A percentile compares a stretch with the other conserved stretches of the same genome.
These are phyloP conservation scores for Chlamydomonas sp. DNA, from an alignment of 139 green algal genomes.

Conservation along the genomic window DNA sequence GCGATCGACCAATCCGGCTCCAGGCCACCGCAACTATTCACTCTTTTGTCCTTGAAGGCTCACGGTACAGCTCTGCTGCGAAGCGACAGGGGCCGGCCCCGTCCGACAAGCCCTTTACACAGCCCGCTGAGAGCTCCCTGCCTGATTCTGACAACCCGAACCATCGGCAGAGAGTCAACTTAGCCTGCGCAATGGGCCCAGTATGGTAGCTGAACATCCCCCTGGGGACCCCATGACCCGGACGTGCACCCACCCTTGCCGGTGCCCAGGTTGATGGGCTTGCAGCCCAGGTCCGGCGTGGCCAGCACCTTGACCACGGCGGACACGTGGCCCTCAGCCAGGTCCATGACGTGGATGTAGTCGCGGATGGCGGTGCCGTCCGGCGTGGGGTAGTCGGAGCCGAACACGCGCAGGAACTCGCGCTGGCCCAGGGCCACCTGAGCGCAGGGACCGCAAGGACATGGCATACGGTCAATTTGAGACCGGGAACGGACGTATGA, in stretches of 20 bases:
- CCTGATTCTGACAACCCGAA: no score
- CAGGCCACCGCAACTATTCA: background rate
- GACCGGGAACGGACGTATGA: background rate
- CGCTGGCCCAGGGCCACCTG: constrained; percentile 91
- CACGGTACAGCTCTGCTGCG: no score
- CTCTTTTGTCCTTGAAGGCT: background rate
- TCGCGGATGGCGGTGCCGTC: constrained; percentile 93
- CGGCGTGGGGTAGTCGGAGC: constrained; percentile 92
- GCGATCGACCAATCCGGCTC: no score
- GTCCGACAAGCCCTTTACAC: no score
- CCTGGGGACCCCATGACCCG: background rate
- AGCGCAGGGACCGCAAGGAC: background rate
- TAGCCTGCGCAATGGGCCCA: no score
- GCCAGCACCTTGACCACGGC: constrained; percentile 84
- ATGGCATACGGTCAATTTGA: background rate
- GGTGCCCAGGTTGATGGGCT: constrained; percentile 96
- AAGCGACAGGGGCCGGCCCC: no score
- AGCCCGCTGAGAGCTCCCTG: no score
- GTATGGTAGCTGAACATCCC: no score
- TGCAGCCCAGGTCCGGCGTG: constrained; percentile 73
- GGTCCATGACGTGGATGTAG: constrained; percentile 99
- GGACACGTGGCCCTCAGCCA: constrained; percentile 87
- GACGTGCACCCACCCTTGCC: constrained; percentile 43
- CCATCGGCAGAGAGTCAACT: no score
- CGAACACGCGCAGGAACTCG: constrained; percentile 91